Evolutionary conservation across 2,329 filamentous ascomycete genomes (phyloP).

Genomic region (Penicillium psychrosexuale): DNA sequence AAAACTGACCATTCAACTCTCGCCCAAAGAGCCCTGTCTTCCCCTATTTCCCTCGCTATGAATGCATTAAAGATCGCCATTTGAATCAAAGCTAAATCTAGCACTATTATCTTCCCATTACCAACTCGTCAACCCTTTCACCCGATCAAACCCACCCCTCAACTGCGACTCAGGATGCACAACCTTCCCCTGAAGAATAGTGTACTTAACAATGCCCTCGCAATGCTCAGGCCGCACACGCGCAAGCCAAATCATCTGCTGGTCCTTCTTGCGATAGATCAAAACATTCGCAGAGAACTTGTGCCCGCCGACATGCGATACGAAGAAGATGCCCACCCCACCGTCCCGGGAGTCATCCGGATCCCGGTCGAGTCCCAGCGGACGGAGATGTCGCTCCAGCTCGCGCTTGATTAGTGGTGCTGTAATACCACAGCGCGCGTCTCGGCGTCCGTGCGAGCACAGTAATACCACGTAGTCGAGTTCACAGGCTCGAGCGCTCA

Average conservation of each 20-base stretch:
- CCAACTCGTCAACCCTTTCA: conserved; percentile 67
- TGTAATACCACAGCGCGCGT: conserved; percentile 86
- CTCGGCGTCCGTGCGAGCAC: conserved; percentile 83
- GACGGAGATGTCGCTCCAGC: conserved; percentile 76
- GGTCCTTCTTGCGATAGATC: conserved; percentile 63
- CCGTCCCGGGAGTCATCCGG: conserved; percentile 77
- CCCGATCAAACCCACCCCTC: conserved; percentile 77
- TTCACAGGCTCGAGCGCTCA: conserved; percentile 61
- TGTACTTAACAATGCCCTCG: conserved; percentile 82
- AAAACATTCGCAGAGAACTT: conserved; percentile 92
- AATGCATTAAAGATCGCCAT: not conserved
- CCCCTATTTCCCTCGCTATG: no score
- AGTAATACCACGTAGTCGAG: conserved; percentile 81
- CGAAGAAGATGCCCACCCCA: conserved; percentile 86
- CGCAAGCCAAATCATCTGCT: conserved; percentile 73
- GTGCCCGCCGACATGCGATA: conserved; percentile 88
- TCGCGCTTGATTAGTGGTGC: conserved; percentile 78
- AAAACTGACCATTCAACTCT: not conserved
- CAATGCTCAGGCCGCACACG: conserved; percentile 80
- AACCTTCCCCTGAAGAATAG: conserved; percentile 81
- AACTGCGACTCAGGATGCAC: conserved; percentile 81
- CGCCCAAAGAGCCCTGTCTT: not conserved
- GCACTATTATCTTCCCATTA: conserved; percentile 11
- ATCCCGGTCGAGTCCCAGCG: conserved; percentile 75
- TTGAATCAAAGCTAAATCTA: not conserved